Conservation (phyloP, 768 basidiomycete species). For the Xerocomus brunneocitrinus region DNA sequence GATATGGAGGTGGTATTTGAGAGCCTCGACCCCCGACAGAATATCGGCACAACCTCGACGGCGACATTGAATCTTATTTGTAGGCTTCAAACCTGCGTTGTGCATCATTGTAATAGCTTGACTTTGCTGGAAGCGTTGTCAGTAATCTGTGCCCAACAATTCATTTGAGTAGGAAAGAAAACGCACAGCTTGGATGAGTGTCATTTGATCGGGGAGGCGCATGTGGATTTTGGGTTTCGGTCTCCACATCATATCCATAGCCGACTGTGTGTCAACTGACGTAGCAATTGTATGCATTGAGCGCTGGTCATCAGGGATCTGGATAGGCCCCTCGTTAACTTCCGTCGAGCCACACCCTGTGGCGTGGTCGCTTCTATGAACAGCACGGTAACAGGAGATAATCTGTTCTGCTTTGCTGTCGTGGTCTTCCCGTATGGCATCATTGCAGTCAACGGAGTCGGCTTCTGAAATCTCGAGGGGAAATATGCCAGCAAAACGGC, state of each 20-base stretch:
- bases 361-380: conserved; percentile 1
- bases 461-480: conserved; percentile 6
- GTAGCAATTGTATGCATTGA: conserved; percentile 26
- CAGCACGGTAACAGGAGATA: conserved; percentile 14
- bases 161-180: background rate
- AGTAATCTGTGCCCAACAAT: background rate
- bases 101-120: conserved; percentile 27
- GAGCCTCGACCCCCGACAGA: conserved; percentile 38
- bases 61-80: conserved; percentile 38
- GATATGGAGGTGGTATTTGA: conserved; percentile 53
- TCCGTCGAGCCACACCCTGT: background rate
- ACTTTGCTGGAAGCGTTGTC: conserved; percentile 15
- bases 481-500: conserved; percentile 27
- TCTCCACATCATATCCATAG: conserved; percentile 30
- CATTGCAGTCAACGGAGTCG: conserved; percentile 3
- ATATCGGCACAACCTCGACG: conserved; percentile 44
- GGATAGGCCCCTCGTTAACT: conserved; percentile 11
- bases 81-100: conserved; percentile 24
- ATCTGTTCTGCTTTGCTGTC: background rate
- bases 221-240: conserved; percentile 32
- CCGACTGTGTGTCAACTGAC: conserved; percentile 6
- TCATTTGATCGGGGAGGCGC: conserved; percentile 34
- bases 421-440: conserved; percentile 14
- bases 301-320: conserved; percentile 20
- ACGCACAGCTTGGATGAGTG: conserved; percentile 39